Evolutionary conservation across 176 grass and related monocot species (phyloP).

Genomic region (Hordeum marinum): DNA sequence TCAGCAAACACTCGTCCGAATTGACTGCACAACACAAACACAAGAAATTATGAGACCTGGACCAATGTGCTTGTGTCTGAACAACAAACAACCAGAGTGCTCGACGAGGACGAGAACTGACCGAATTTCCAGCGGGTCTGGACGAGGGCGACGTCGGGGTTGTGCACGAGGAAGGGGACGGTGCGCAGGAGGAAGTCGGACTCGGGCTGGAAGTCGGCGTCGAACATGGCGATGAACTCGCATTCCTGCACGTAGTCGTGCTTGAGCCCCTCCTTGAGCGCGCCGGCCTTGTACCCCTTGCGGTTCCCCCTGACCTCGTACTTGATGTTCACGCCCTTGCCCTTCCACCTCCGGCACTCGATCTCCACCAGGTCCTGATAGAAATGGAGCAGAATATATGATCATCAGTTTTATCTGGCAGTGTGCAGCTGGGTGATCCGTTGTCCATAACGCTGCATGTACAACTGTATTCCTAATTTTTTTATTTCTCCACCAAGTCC

Average conservation of each 20-base stretch:
- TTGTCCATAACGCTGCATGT: not conserved
- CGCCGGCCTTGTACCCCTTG: conserved; percentile 93
- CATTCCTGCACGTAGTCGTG: conserved; percentile 61
- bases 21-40: conserved; percentile 49
- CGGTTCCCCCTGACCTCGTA: conserved; percentile 73
- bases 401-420: not conserved
- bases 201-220: conserved; percentile 83
- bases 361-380: conserved; percentile 55
- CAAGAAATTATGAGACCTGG: not conserved
- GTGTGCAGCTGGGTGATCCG: not conserved
- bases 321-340: conserved; percentile 73
- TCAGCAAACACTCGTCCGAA: conserved; percentile 79
- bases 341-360: conserved; percentile 72
- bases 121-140: conserved; percentile 94
- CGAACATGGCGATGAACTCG: conserved; percentile 90
- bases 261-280: conserved; percentile 75
- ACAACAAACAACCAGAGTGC: not conserved
- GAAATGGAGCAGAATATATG: not conserved
- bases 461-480: not conserved
- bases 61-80: too few species aligned
- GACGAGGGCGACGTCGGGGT: conserved; percentile 72
- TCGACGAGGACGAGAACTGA: conserved; percentile 19
- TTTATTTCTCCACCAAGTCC: too few species aligned
- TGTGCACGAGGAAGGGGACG: conserved; percentile 81
- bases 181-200: conserved; percentile 71